Base-by-base conservation (phyloP, 2,329 filamentous ascomycete genomes). In the Bimuria novae-zelandiae region DNA sequence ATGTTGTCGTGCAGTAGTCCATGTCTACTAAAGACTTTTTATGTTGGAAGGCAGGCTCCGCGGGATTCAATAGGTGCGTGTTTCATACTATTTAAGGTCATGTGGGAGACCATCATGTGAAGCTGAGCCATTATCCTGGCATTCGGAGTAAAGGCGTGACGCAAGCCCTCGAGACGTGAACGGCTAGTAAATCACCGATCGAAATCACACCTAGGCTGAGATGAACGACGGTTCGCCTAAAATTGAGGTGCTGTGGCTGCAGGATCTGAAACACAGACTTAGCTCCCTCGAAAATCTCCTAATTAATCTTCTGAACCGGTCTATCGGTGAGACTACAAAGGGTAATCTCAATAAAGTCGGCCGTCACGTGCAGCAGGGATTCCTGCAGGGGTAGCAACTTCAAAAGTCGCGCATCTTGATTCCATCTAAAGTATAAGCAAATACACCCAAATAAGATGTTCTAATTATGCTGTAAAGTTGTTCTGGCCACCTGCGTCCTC, bases 191-290 rank as follows among this genome's bases (percentile, higher is more conserved):
- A 25, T 43, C 23, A 30, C 27, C 27, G 12, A 33, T 35, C 27
- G 42, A 12, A 35, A 16, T 16, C 17, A 17, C 42, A 16, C 17
- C 5, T n/a, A 33, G 7, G 42, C 27, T 29, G 33, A 44, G 42
- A 19, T 33, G 42, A 44, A 44, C 42, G 16, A 25, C 16, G 42
- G 42, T 44, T 33, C 29, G 42, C 33, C 29, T 22, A 35, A 12
- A 8, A 44, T 14, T 21, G 29, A 29, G 29, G 27, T 35, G 42
- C 42, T 17, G 33, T 27, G 33, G 33, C 42, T 44, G 42, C 17
- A 19, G 22, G 27, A 44, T 44, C 42, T 44, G 29, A 44, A 44
- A 44, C 42, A 33, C 8, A 44, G 33, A 29, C 42, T 33, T 29
- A 35, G 29, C 42, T 35, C 17, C 19, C 29, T 3, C 14, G 14